Conservation (phyloP, 2,329 filamentous ascomycete genomes). For the Aspergillus proliferans region DNA sequence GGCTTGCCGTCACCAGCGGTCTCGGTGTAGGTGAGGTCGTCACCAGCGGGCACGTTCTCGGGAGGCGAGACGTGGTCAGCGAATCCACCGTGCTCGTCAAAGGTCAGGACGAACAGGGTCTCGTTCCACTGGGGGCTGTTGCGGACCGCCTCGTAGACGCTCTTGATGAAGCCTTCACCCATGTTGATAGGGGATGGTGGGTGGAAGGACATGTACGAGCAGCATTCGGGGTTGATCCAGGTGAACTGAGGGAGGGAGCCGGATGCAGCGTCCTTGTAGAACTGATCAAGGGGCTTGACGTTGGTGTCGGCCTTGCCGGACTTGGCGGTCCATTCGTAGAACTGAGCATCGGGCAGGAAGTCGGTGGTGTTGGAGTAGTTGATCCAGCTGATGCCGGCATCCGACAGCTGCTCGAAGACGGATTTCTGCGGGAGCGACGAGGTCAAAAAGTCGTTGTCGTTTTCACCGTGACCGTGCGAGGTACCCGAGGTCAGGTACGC, state of each 20-base stretch:
- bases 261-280: conserved; percentile 40
- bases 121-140: conserved; percentile 42
- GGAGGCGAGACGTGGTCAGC: conserved; percentile 43
- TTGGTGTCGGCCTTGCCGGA: conserved; percentile 30
- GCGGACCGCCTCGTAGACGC: conserved; percentile 42
- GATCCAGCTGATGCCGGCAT: conserved; percentile 38
- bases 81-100: conserved; percentile 46
- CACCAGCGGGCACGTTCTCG: conserved; percentile 33
- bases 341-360: conserved; percentile 40
- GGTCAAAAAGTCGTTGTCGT: conserved; percentile 28
- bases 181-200: conserved; percentile 40
- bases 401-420: conserved; percentile 37
- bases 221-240: conserved; percentile 49
- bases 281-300: conserved; percentile 34
- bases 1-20: conserved; percentile 28
- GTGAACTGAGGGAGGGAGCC: conserved; percentile 42
- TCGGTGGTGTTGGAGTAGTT: conserved; percentile 44
- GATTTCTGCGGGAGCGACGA: conserved; percentile 34
- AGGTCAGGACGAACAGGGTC: conserved; percentile 44
- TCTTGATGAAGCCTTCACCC: conserved; percentile 42
- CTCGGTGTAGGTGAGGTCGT: conserved; percentile 29
- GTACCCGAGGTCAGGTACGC: conserved; percentile 36
- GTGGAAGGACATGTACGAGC: conserved; percentile 45
- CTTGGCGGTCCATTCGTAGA: conserved; percentile 39
- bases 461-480: conserved; percentile 34